phyloP scores from a whole-genome alignment of 768 basidiomycete genomes.

The Lepiota venenata region DNA sequence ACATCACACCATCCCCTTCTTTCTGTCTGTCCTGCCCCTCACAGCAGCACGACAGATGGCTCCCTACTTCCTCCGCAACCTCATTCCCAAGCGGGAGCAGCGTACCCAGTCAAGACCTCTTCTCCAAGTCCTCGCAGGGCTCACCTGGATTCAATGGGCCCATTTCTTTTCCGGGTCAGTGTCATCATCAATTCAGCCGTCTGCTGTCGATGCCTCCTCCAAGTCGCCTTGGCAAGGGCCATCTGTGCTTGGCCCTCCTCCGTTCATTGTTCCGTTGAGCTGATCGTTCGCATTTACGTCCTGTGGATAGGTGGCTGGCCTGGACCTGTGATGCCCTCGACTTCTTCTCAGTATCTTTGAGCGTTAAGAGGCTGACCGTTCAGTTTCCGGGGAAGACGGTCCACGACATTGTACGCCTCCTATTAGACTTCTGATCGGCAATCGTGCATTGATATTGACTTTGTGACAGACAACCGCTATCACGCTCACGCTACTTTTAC shows the following conservation, averaged over 20 bases:
- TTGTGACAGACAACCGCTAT: conserved; percentile 65
- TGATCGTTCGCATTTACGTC: background rate
- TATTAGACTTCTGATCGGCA: too few relatives aligned
- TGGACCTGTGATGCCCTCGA: conserved; percentile 89
- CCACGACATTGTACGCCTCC: conserved; percentile 35
- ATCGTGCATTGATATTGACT: background rate
- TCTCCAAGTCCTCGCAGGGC: conserved; percentile 34
- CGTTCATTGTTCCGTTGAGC: background rate
- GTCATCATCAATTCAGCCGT: background rate
- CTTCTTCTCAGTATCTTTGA: conserved; percentile 76
- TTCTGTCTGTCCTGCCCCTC: background rate
- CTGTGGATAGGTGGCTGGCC: conserved; percentile 60
- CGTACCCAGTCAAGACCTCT: conserved; percentile 34
- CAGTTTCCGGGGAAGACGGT: conserved; percentile 43
- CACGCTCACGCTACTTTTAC: conserved; percentile 90
- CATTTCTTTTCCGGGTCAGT: conserved; percentile 62
- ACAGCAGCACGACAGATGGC: conserved; percentile 30
- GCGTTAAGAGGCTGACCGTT: conserved; percentile 38
- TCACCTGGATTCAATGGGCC: conserved; percentile 54
- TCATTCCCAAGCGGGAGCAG: conserved; percentile 47
- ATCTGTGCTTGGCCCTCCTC: conserved; percentile 16
- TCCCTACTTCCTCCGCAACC: conserved; percentile 45
- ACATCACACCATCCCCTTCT: background rate
- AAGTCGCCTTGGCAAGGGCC: background rate
- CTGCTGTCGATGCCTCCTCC: background rate